A percentile compares a stretch with the other conserved stretches of the same genome.
Evolutionary conservation across 345 rosid species (phyloP).

Genomic region (Cardamine resedifolia): DNA sequence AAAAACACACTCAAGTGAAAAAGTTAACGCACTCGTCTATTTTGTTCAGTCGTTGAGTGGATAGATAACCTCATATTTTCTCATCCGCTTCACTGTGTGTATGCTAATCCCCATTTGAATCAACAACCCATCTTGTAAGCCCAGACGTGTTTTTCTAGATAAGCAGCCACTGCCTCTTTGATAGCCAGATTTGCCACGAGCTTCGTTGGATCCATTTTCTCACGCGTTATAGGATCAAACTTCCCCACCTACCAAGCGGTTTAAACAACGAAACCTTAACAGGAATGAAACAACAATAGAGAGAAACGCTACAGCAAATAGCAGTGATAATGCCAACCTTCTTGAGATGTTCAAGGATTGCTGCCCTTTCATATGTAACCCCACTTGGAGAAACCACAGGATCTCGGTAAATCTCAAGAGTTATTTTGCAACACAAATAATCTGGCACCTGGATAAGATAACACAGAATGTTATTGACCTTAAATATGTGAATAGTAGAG

Average conservation of each 20-base stretch:
- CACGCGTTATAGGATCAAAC: constrained; percentile 88
- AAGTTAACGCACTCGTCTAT: background rate
- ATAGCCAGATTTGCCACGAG: constrained; percentile 74
- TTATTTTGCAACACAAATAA: constrained; percentile 80
- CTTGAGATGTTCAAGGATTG: constrained; percentile 75
- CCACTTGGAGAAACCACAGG: constrained; percentile 94
- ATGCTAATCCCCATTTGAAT: background rate
- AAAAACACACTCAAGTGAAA: background rate
- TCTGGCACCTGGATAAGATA: constrained; percentile 72
- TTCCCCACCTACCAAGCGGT: constrained; percentile 71
- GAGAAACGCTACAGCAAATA: background rate
- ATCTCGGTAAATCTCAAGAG: constrained; percentile 85
- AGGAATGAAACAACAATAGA: background rate
- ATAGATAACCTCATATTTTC: background rate
- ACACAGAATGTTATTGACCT: background rate
- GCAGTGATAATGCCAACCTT: constrained; percentile 47
- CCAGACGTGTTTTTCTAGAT: constrained; percentile 72
- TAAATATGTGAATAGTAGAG: background rate
- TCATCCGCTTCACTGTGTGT: constrained; percentile 4
- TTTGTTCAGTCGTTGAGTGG: constrained; percentile 1
- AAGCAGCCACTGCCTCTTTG: constrained; percentile 88
- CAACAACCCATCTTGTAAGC: constrained; percentile 55
- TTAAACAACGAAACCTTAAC: constrained; percentile 18
- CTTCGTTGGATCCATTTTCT: constrained; percentile 51
- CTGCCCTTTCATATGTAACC: constrained; percentile 81